These are phyloP conservation scores for Tillandsia leiboldiana DNA, from an alignment of 176 grass and related monocot genomes.

Conservation along the genomic window DNA sequence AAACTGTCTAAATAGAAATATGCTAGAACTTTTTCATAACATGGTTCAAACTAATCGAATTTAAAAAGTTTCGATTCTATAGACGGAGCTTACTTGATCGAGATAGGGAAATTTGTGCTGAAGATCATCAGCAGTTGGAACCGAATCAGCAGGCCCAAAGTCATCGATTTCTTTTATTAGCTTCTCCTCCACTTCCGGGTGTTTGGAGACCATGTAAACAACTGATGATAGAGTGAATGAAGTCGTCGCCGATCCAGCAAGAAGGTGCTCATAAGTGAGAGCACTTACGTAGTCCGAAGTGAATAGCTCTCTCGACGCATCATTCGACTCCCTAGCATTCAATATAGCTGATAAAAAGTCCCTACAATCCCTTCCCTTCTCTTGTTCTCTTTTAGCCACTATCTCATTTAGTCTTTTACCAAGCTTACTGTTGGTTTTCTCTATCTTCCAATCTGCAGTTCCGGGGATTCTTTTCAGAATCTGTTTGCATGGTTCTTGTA, in stretches of 20 bases:
- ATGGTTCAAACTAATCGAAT: not conserved
- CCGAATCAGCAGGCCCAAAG: slow-evolving; percentile 18
- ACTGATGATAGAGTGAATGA: slow-evolving; percentile 56
- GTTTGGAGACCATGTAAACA: slow-evolving; percentile 55
- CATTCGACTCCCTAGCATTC: slow-evolving; percentile 37
- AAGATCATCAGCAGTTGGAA: slow-evolving; percentile 41
- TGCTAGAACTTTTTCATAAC: not conserved
- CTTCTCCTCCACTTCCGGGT: slow-evolving; percentile 57
- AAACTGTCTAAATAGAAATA: not conserved
- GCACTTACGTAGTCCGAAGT: slow-evolving; percentile 66
- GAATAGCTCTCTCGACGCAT: slow-evolving; percentile 36
- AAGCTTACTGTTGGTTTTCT: slow-evolving; percentile 39
- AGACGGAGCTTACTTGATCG: slow-evolving; percentile 33
- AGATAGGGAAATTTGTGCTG: slow-evolving; percentile 50
- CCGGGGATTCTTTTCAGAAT: slow-evolving; percentile 34
- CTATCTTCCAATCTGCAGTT: slow-evolving; percentile 44
- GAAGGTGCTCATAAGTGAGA: slow-evolving; percentile 80
- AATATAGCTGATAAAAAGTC: slow-evolving; percentile 64
- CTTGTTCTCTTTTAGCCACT: slow-evolving; percentile 22
- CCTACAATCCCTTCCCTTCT: slow-evolving; percentile 12
- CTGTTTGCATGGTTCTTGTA: slow-evolving; percentile 35
- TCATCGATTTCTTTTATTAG: slow-evolving; percentile 49
- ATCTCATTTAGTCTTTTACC: slow-evolving; percentile 42
- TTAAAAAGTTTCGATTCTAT: too few species aligned
- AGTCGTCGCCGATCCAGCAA: slow-evolving; percentile 63